phyloP scores from a whole-genome alignment of 2,329 filamentous ascomycete genomes.

The Thelonectria olida region DNA sequence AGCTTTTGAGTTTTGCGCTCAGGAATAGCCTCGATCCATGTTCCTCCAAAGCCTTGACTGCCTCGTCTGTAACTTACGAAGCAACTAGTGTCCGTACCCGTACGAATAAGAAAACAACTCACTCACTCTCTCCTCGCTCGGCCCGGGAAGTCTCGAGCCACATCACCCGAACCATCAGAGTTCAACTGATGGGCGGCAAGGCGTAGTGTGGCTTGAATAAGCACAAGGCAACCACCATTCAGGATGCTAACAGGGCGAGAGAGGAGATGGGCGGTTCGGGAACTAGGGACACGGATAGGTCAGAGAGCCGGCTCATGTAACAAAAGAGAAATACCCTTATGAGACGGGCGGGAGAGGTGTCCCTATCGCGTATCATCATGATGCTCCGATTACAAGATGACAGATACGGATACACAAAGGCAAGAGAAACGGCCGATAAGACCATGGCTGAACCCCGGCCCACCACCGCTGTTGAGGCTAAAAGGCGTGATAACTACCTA shows the following conservation, averaged over 20 bases:
- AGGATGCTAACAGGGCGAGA: conserved; percentile 1
- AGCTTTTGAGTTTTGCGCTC: no score
- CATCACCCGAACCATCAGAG: conserved; percentile 12
- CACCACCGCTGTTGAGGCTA: conserved; percentile 1
- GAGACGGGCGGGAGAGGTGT: conserved; percentile 2
- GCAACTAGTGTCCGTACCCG: no score
- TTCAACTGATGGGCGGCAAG: conserved; percentile 19
- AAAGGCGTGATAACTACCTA: conserved; percentile 1
- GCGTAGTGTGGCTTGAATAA: conserved; percentile 17
- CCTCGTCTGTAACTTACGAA: no score
- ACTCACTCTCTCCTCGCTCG: no score
- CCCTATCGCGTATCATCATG: conserved; percentile 5
- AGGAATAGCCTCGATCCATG: no score
- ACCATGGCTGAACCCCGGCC: conserved; percentile 7
- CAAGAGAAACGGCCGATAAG: conserved; percentile 7
- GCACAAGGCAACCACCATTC: conserved; percentile 9
- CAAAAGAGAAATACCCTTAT: conserved; percentile 17
- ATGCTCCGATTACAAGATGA: no score
- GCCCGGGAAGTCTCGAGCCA: conserved; percentile 32
- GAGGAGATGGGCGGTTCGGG: background rate
- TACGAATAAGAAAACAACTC: no score
- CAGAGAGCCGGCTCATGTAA: background rate
- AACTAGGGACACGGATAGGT: conserved; percentile 4
- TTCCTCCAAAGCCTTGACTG: no score
- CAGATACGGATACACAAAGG: no score